phyloP scores from a whole-genome alignment of 306 rosid genomes.

The Oemleria cerasiformis region DNA sequence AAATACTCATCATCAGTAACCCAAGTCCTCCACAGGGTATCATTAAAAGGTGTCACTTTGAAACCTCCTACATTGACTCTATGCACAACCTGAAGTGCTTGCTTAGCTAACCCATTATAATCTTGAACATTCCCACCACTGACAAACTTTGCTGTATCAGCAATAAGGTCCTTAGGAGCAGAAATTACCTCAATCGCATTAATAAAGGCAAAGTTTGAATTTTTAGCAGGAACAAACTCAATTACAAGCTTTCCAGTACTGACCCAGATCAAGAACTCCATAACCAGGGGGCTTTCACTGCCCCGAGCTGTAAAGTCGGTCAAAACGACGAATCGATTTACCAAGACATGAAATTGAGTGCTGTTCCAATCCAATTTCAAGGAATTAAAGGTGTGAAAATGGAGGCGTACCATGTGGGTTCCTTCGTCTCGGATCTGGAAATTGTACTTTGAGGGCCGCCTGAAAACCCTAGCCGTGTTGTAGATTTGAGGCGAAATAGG shows the following conservation, averaged over 20 bases:
- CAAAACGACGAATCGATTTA: constrained; percentile 49
- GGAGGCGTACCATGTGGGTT: constrained; percentile 81
- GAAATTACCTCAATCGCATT: constrained; percentile 93
- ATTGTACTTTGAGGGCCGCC: constrained; percentile 50
- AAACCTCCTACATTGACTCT: constrained; percentile 83
- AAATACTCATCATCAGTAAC: constrained; percentile 61
- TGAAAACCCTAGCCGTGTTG: constrained; percentile 70
- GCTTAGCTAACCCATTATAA: constrained; percentile 47
- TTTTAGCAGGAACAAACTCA: constrained; percentile 51
- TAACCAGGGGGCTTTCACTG: constrained; percentile 33
- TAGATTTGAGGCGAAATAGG: constrained; percentile 41
- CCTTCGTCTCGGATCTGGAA: constrained; percentile 58
- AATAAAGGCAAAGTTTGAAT: constrained; percentile 60
- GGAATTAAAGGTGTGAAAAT: constrained; percentile 55
- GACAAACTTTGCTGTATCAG: constrained; percentile 50
- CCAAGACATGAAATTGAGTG: constrained; percentile 68
- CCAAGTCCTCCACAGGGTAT: constrained; percentile 93
- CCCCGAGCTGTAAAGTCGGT: constrained; percentile 33
- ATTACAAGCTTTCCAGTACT: constrained; percentile 48
- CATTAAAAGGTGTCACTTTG: constrained; percentile 91
- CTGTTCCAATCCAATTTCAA: constrained; percentile 33
- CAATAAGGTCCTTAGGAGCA: constrained; percentile 82
- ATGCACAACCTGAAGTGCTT: constrained; percentile 67
- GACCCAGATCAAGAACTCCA: constrained; percentile 61
- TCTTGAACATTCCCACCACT: constrained; percentile 19